Percentiles rank a stretch among this genome's conserved stretches.
Evolutionary conservation across 768 basidiomycete genomes (phyloP).

Genomic region (Russula sp.): DNA sequence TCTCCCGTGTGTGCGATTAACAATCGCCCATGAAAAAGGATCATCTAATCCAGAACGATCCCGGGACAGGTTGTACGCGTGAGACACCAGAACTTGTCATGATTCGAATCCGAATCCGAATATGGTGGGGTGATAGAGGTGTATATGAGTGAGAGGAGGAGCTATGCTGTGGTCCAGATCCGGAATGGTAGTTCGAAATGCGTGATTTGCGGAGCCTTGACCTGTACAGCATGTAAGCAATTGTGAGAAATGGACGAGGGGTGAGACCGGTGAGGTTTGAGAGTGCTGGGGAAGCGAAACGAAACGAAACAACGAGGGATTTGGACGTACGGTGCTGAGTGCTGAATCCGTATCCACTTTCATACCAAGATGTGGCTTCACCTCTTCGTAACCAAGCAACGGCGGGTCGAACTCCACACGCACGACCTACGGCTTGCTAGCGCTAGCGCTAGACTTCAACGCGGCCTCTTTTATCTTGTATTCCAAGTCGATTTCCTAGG

Average conservation of each 20-base stretch:
- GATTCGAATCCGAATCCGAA: conserved; percentile 13
- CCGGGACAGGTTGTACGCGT: conserved; percentile 37
- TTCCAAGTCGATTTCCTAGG: conserved; percentile 60
- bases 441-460: conserved; percentile 38
- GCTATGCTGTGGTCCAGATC: conserved; percentile 32
- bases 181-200: conserved; percentile 49
- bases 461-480: conserved; percentile 50
- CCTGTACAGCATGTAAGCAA: neutral
- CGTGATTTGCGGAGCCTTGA: conserved; percentile 53
- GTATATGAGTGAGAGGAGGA: conserved; percentile 39
- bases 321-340: conserved; percentile 65
- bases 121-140: conserved; percentile 35
- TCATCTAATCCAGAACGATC: conserved; percentile 35
- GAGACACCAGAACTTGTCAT: conserved; percentile 31
- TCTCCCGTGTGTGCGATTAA: conserved; percentile 51
- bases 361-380: conserved; percentile 79
- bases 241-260: no score
- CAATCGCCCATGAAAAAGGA: conserved; percentile 40
- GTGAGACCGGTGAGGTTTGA: neutral
- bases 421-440: conserved; percentile 48
- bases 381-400: conserved; percentile 70
- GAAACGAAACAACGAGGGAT: no score
- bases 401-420: conserved; percentile 66
- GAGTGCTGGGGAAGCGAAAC: neutral
- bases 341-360: conserved; percentile 73